Base-by-base conservation (phyloP, 768 basidiomycete genomes). In the Megacollybia marginata region DNA sequence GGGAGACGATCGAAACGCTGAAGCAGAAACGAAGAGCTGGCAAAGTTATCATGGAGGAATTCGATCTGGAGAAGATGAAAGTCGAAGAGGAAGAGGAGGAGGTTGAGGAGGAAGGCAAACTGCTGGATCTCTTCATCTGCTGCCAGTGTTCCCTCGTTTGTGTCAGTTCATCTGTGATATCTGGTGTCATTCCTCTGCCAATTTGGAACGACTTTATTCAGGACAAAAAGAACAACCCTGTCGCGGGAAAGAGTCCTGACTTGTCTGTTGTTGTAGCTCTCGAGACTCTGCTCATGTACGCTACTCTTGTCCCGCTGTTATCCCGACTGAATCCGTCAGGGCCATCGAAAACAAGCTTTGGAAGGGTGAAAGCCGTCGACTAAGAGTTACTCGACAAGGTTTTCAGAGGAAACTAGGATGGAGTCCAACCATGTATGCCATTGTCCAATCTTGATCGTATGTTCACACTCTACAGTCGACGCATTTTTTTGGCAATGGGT, bases 91-190 rank as follows among this genome's bases (percentile, higher is more conserved):
- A 59, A 7, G 67, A 67, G 48, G 67, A 66, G 15, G 68, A 61
- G 16, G 55, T 57, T 28, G 75, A 73, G 20, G 68, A 69, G 34
- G 72, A 75, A 55, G 82, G 78, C 19, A 78, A 73, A 51, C 62
- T 86, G 28, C 67, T 92, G 38, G 88, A 92, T 62, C 71, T 91
- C 28, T 92, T 86, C 59, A 69, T 90, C 42, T 92, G 90, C 62
- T 92, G 90, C 59, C 89, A 90, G 59, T 92, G 90, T 63, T 82
- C 82, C 19, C 65, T 85, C 54, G 87, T 84, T 59, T 80, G 83
- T 55, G 71, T 88, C 35, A 82, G 78, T 1, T 88, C 51, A 19
- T 34, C 85, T 19, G 68, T 83, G 47, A 82, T 91, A 44, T 79
- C 88, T 34, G 89, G 86, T 5, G 81, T 92, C 40, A 72, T 92